phyloP scores from a whole-genome alignment of 768 basidiomycete species.

The Pisolithus sp. region DNA sequence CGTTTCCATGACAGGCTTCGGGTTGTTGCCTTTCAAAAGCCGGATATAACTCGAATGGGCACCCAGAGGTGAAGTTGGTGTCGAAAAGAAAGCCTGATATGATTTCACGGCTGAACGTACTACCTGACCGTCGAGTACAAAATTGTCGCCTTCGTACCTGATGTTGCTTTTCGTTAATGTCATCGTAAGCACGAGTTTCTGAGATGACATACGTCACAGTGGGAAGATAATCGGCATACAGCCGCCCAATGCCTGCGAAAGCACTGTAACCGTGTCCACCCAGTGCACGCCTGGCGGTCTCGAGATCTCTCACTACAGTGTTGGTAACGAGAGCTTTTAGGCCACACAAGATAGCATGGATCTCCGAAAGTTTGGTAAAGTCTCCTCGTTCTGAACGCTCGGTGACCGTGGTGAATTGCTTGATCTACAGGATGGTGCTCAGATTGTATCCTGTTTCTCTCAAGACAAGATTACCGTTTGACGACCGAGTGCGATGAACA shows the following conservation, averaged over 20 bases:
- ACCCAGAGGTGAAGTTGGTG: conserved; percentile 6
- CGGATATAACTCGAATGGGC: conserved; percentile 43
- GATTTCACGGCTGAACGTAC: conserved; percentile 66
- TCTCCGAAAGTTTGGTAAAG: conserved; percentile 57
- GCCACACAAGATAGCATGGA: conserved; percentile 65
- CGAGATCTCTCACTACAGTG: conserved; percentile 49
- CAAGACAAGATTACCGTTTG: conserved; percentile 42
- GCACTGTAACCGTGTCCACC: conserved; percentile 75
- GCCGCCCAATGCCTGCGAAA: conserved; percentile 56
- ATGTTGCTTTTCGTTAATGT: background rate
- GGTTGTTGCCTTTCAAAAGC: conserved; percentile 30
- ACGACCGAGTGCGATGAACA: conserved; percentile 58
- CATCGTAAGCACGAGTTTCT: background rate
- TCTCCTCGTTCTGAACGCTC: conserved; percentile 48
- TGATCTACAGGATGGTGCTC: conserved; percentile 29
- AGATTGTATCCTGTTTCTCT: background rate
- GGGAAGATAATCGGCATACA: conserved; percentile 63
- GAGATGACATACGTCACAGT: conserved; percentile 47
- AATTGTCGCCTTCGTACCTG: conserved; percentile 78
- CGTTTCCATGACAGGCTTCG: conserved; percentile 13
- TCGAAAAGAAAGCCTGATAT: conserved; percentile 37
- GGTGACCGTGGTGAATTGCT: conserved; percentile 45
- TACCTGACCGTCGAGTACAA: conserved; percentile 68
- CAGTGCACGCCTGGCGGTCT: conserved; percentile 61
- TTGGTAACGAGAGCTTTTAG: conserved; percentile 58